Base-by-base conservation (phyloP, 192 early-diverging fungal species). In the Linnemannia schmuckeri region DNA sequence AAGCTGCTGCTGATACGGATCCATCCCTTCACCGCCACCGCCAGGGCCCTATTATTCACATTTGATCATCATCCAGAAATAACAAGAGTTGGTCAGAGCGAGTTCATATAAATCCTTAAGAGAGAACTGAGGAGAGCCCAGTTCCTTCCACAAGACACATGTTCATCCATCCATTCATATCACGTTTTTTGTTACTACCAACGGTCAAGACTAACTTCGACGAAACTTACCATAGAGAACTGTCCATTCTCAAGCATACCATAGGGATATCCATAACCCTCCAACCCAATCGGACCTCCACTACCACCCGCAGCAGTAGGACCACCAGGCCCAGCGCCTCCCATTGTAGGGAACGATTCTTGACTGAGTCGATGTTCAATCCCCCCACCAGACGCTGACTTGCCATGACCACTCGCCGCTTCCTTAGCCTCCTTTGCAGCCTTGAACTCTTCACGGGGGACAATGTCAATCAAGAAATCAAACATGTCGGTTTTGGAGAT, bases 391-490 rank as follows among this genome's bases (percentile, higher is more conserved):
- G 73, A 35, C 8, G 73, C 73, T 4, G 44, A 38, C 61, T 66
- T 66, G 61, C 61, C 9, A 33, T 66, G 61, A 20, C 55, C 37
- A 42, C 30, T 35, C 33, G 54, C 75, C 0, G 72, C 20, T 4
- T 24, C 35, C 70, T 83, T 83, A 57, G 52, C 30, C 41, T 85
- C 83, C 27, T 86, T 86, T 22, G 74, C 76, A 6, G 73, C 44
- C 47, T 81, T 80, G 70, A 63, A 81, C 17, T 97, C 97, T 63
- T 98, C 98, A 44, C 98, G 90, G 9, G 98, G 98, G 12, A 99
- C 97, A 89, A 99, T 97, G 75, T 99, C 98, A 83, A 99, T 98
- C 80, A 99, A 88, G 83, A 99, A 99, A 80, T 99, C 98, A 91
- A 97, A 99, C 96, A 96, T 96, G 83, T 99, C 98, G 35, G 94